Conservation (phyloP, 2,329 filamentous ascomycete genomes). For the Fusarium musae region DNA sequence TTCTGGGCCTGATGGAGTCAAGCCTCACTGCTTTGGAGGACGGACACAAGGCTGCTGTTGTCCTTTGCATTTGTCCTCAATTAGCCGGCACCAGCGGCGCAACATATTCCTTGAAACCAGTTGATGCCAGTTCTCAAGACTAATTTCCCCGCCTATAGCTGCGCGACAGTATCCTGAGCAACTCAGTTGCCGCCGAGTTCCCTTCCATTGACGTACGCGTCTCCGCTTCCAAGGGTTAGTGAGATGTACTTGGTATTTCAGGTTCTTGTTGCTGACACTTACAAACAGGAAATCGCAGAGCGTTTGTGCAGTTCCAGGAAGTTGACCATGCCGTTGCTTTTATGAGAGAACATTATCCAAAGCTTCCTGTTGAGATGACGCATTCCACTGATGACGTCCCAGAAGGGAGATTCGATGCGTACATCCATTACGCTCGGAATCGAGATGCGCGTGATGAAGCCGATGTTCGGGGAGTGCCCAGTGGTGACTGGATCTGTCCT, state of each 20-base stretch:
- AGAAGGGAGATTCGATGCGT: slow-evolving; percentile 52
- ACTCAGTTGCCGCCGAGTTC: slow-evolving; percentile 50
- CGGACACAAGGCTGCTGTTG: neutral
- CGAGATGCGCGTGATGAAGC: slow-evolving; percentile 50
- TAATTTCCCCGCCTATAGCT: slow-evolving; percentile 47
- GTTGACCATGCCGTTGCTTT: slow-evolving; percentile 55
- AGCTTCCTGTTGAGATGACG: slow-evolving; percentile 50
- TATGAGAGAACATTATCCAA: slow-evolving; percentile 56
- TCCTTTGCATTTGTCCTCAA: slow-evolving; percentile 5
- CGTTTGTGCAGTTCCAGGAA: slow-evolving; percentile 56
- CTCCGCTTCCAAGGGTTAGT: slow-evolving; percentile 49
- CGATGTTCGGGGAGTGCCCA: slow-evolving; percentile 34
- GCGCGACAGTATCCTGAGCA: slow-evolving; percentile 50
- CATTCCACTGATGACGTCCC: slow-evolving; percentile 53
- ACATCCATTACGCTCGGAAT: slow-evolving; percentile 55
- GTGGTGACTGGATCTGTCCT: slow-evolving; percentile 51
- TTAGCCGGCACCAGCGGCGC: slow-evolving; percentile 7
- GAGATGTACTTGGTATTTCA: neutral
- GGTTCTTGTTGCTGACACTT: slow-evolving; percentile 21
- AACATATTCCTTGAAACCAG: slow-evolving; percentile 17
- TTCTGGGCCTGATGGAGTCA: slow-evolving; percentile 17
- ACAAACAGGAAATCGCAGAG: slow-evolving; percentile 52
- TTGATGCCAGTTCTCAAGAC: slow-evolving; percentile 38
- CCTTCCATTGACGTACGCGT: slow-evolving; percentile 54
- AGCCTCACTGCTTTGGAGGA: slow-evolving; percentile 13